Evolutionary conservation across 1,139 yeast species (phyloP), one percentile per base, ranked within the genome.

Genomic region (Meyerozyma guilliermondii): DNA sequence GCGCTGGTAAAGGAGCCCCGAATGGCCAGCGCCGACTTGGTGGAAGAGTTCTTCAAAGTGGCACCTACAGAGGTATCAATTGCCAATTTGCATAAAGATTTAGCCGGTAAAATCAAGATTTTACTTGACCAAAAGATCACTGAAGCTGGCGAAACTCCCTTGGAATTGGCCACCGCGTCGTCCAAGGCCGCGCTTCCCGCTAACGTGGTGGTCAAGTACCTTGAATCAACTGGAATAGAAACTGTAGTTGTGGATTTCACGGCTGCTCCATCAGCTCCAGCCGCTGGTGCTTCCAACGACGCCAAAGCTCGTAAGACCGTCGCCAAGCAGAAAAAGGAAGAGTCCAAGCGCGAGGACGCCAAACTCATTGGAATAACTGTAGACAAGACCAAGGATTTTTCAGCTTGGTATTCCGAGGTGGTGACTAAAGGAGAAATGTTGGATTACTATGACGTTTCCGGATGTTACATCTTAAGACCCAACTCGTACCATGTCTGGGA

Each of bases 391-490:
- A 75, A 80, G 58, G 98, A 94, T 62, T 94, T 94, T 74, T 81
- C 98, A 48, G 81, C 89, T 42, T 94, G 99, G 99, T 94, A 92
- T 73, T 89, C 91, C 52, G 98, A 94, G 72, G 85, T 94, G 46
- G 77, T 89, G 50, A 85, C 92, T 57, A 94, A 94, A 72, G 95
- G 96, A 66, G 98, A 94, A 68, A 87, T 94, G 95, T 76, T 94
- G 60, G 98, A 94, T 65, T 94, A 94, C 73, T 92, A 94, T 60
- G 98, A 94, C 62, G 97, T 94, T 43, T 91, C 98, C 36, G 99
- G 99, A 53, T 94, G 99, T 74, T 94, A 94, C 68, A 92, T 94
- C 57, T 76, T 94, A 76, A 86, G 97, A 70, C 99, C 99, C 47
- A 86, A 91, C 56, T 91, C 98, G 9, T 94, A 88, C 66, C 73